Percentiles rank a stretch among this genome's conserved stretches.
phyloP scores from a whole-genome alignment of 164 flowering plant species.

The Vitis labrusca region DNA sequence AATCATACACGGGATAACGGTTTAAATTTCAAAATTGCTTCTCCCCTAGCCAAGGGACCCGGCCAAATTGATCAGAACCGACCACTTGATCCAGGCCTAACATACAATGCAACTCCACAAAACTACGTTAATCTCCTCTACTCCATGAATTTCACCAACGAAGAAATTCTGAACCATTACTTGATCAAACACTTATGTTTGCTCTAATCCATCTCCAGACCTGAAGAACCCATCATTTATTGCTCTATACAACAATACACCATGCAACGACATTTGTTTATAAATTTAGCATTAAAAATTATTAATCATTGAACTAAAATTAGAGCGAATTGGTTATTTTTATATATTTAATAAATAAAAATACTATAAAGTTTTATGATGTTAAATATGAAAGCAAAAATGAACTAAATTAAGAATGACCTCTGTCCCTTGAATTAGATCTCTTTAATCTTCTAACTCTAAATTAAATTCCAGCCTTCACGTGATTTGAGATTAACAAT shows the following conservation, averaged over 20 bases:
- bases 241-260: conserved; percentile 15
- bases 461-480: too few species aligned
- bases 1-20: conserved; percentile 25
- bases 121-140: conserved; percentile 46
- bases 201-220: conserved; percentile 38
- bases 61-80: conserved; percentile 44
- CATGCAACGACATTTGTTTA: background rate
- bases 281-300: conserved; percentile 7
- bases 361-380: too few species aligned
- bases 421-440: too few species aligned
- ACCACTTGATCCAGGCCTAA: conserved; percentile 50
- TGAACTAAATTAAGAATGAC: too few species aligned
- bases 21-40: conserved; percentile 13
- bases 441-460: too few species aligned
- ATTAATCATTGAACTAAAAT: too few species aligned
- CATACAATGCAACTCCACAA: conserved; percentile 36
- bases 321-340: too few species aligned
- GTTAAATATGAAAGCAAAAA: too few species aligned
- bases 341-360: too few species aligned
- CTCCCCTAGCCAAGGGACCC: conserved; percentile 45
- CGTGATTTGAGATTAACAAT: too few species aligned
- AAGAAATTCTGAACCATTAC: conserved; percentile 41
- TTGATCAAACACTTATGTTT: conserved; percentile 23
- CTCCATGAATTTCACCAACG: conserved; percentile 37
- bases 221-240: conserved; percentile 65